Conservation (phyloP, 345 rosid species). For the Dovyalis caffra region DNA sequence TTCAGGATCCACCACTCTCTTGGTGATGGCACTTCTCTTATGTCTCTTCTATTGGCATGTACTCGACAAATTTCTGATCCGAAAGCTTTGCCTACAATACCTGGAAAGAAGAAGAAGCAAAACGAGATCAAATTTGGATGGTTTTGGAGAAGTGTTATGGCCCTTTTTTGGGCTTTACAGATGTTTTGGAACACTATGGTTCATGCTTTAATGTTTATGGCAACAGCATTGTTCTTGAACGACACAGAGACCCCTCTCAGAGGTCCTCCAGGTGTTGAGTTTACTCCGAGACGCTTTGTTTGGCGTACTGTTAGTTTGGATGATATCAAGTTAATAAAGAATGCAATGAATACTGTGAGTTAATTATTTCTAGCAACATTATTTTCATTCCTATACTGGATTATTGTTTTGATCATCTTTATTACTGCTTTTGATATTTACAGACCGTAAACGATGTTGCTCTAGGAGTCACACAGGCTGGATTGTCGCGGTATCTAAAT, state of each 20-base stretch:
- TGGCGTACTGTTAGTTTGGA: slow-evolving; percentile 33
- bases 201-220: slow-evolving; percentile 31
- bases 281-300: slow-evolving; percentile 25
- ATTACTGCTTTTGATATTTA: too few relatives aligned
- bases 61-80: slow-evolving; percentile 33
- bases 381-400: too few relatives aligned
- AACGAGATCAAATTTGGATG: background rate
- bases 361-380: too few relatives aligned
- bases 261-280: slow-evolving; percentile 27
- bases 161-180: slow-evolving; percentile 11
- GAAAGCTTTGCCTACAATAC: slow-evolving; percentile 30
- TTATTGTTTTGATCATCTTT: too few relatives aligned
- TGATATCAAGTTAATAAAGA: slow-evolving; percentile 35
- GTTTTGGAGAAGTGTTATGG: slow-evolving; percentile 1
- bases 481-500: slow-evolving; percentile 55
- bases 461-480: slow-evolving; percentile 66
- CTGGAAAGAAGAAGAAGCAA: slow-evolving; percentile 10
- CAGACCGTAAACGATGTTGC: slow-evolving; percentile 72
- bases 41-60: slow-evolving; percentile 56
- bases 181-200: slow-evolving; percentile 30
- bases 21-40: slow-evolving; percentile 61
- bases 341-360: too few relatives aligned
- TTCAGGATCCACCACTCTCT: slow-evolving; percentile 62
- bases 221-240: slow-evolving; percentile 43
- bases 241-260: slow-evolving; percentile 57